Evolutionary conservation across 192 early-diverging fungal species (phyloP).

Genomic region (Gonapodya sp.): DNA sequence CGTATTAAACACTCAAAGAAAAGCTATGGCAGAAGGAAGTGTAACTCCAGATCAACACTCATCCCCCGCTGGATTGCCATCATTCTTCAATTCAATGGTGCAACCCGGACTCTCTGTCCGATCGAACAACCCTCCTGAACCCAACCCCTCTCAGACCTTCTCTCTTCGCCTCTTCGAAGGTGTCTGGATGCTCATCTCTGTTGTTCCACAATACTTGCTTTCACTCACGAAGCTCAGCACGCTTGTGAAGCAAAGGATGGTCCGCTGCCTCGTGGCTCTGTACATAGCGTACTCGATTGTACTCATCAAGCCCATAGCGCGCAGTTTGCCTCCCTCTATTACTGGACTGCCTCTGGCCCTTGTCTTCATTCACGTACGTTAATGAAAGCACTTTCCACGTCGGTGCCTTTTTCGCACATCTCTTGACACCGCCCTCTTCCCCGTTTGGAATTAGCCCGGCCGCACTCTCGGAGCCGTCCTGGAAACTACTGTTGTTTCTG

Average conservation of each 20-base stretch:
- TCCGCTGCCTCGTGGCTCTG: background rate
- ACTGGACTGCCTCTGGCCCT: background rate
- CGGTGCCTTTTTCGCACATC: background rate
- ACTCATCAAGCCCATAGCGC: background rate
- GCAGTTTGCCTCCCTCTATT: background rate
- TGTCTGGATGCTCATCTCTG: no score
- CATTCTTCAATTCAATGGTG: no score
- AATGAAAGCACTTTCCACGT: no score
- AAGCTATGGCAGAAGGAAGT: no score
- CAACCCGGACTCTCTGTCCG: no score
- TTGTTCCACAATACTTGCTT: no score
- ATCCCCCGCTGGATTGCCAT: no score
- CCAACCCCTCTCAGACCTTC: no score
- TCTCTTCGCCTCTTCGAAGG: no score
- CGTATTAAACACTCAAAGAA: no score
- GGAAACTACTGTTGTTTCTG: background rate
- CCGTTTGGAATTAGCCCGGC: background rate
- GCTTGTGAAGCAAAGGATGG: background rate
- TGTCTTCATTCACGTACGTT: background rate
- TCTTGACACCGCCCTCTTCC: background rate
- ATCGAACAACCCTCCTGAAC: no score
- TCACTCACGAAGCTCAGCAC: background rate
- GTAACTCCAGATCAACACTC: no score
- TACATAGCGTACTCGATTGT: background rate
- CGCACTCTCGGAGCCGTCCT: background rate